A percentile compares a stretch with the other conserved stretches of the same genome.
Evolutionary conservation across 306 rosid species (phyloP).

Genomic region (Heteromeles arbutifolia): DNA sequence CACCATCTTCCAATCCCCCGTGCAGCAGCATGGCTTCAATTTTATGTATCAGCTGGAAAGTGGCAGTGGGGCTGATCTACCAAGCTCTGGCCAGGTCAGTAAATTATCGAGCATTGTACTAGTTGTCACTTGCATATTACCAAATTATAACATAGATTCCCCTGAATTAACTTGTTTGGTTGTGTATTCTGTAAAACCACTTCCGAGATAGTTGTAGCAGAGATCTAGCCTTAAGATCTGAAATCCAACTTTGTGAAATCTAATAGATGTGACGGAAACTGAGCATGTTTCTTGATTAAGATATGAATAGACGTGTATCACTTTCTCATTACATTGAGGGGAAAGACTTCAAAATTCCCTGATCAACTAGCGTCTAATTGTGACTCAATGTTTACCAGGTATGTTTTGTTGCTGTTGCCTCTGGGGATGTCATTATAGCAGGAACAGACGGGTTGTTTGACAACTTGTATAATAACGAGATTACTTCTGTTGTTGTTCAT

Average conservation of each 20-base stretch:
- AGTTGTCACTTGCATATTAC: neutral
- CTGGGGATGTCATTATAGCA: slow-evolving; percentile 72
- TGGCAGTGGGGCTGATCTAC: slow-evolving; percentile 72
- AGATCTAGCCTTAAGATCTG: neutral
- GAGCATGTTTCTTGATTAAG: neutral
- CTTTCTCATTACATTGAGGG: neutral
- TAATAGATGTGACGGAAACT: neutral
- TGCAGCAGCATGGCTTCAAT: slow-evolving; percentile 85
- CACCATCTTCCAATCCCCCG: slow-evolving; percentile 72
- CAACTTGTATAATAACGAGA: slow-evolving; percentile 65
- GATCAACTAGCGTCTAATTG: neutral
- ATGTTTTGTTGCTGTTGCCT: slow-evolving; percentile 44
- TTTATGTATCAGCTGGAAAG: slow-evolving; percentile 81
- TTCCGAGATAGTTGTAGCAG: neutral
- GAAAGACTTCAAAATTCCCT: neutral
- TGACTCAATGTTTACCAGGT: slow-evolving; percentile 34
- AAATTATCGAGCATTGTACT: neutral
- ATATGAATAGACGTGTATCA: neutral
- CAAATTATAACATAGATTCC: neutral
- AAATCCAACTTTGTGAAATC: neutral
- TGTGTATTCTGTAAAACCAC: neutral
- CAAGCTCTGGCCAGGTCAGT: slow-evolving; percentile 86
- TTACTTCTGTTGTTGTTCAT: slow-evolving; percentile 52
- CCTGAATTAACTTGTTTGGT: neutral
- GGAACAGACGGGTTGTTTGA: slow-evolving; percentile 94